phyloP scores from a whole-genome alignment of 495 filamentous ascomycete species.

The Xylaria grammica region DNA sequence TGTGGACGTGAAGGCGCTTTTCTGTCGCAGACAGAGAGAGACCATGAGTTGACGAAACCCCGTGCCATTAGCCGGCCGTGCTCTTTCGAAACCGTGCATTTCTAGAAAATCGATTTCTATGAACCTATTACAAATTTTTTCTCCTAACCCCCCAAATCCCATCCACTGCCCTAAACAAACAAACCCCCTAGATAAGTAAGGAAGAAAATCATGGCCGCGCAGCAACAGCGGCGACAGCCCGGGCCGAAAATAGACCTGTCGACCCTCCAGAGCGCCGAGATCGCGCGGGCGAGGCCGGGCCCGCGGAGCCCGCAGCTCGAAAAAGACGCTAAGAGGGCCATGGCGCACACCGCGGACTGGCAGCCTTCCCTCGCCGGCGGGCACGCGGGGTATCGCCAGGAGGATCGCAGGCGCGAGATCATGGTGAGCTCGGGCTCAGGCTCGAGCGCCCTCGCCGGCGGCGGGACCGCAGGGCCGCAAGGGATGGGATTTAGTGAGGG shows the following conservation, averaged over 20 bases:
- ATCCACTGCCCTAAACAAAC: too few species aligned
- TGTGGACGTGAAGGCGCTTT: too few species aligned
- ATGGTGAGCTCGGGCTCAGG: constrained; percentile 33
- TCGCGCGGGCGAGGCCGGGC: constrained; percentile 17
- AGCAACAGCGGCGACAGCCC: neutral
- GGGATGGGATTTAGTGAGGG: constrained; percentile 1
- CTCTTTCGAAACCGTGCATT: too few species aligned
- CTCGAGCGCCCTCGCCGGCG: too few species aligned
- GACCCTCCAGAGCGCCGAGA: constrained; percentile 20
- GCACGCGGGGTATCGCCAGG: constrained; percentile 47
- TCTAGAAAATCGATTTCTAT: too few species aligned
- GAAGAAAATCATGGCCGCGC: neutral
- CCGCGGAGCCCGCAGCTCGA: constrained; percentile 32
- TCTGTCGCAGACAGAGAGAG: too few species aligned
- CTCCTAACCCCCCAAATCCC: too few species aligned
- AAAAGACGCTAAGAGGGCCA: constrained; percentile 42
- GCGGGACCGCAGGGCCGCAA: neutral
- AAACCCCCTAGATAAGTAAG: neutral
- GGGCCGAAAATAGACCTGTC: constrained; percentile 23
- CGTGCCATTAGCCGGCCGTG: too few species aligned
- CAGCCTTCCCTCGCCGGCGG: constrained; percentile 45
- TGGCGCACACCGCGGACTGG: constrained; percentile 45
- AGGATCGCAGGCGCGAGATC: constrained; percentile 53
- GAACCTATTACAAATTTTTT: too few species aligned
- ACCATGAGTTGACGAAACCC: too few species aligned